These are phyloP conservation scores for Thelonectria rubi DNA, from an alignment of 2,329 filamentous ascomycete genomes.

Conservation along the genomic window DNA sequence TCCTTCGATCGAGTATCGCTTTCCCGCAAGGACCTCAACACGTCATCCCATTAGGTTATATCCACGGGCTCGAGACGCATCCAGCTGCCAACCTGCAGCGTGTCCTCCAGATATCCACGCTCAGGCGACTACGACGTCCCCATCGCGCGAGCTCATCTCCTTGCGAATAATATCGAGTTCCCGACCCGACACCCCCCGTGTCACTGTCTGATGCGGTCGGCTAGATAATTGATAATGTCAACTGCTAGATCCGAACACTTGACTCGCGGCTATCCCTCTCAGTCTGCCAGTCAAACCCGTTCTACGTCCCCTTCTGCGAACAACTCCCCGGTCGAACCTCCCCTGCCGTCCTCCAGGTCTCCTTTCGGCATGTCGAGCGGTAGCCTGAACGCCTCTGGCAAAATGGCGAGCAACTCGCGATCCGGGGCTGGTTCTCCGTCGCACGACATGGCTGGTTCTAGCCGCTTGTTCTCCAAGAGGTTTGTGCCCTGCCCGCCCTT, in stretches of 20 bases:
- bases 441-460: slow-evolving; percentile 80
- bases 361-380: slow-evolving; percentile 73
- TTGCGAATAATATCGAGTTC: slow-evolving; percentile 41
- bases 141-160: slow-evolving; percentile 18
- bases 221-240: slow-evolving; percentile 91
- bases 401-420: slow-evolving; percentile 70
- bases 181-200: slow-evolving; percentile 40
- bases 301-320: slow-evolving; percentile 83
- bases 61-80: slow-evolving; percentile 11
- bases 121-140: slow-evolving; percentile 18
- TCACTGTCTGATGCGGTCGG: slow-evolving; percentile 56
- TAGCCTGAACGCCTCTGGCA: slow-evolving; percentile 65
- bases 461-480: slow-evolving; percentile 91
- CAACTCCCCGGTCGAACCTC: slow-evolving; percentile 81
- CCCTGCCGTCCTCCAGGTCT: slow-evolving; percentile 71
- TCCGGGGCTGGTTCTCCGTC: slow-evolving; percentile 96
- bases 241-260: slow-evolving; percentile 86
- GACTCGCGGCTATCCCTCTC: slow-evolving; percentile 82
- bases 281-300: slow-evolving; percentile 72
- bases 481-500: slow-evolving; percentile 57
- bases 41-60: slow-evolving; percentile 20
- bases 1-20: slow-evolving; percentile 34
- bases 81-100: slow-evolving; percentile 6
- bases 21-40: slow-evolving; percentile 15
- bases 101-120: background rate